Conservation (phyloP, 805 yeast genomes). For the Starmerella ratchasimensis region DNA sequence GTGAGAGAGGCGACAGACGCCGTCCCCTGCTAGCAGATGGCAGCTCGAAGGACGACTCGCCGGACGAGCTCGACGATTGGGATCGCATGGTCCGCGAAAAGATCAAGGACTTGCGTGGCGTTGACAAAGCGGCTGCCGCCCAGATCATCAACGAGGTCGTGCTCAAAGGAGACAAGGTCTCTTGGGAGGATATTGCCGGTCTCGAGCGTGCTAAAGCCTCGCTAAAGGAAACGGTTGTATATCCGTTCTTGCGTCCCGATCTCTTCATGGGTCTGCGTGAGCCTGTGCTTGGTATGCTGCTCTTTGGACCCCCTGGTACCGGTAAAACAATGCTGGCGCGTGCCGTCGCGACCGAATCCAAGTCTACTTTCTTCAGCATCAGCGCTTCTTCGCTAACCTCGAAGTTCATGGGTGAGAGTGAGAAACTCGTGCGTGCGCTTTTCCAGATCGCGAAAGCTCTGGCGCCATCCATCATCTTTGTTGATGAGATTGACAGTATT, state of each 20-base stretch:
- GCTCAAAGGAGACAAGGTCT: conserved; percentile 77
- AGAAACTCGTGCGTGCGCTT: conserved; percentile 78
- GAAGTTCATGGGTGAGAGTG: conserved; percentile 74
- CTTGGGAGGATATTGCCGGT: conserved; percentile 94
- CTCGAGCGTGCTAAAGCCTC: conserved; percentile 77
- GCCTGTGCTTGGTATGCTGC: conserved; percentile 90
- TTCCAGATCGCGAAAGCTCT: conserved; percentile 71
- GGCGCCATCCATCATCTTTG: conserved; percentile 87
- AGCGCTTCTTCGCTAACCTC: conserved; percentile 84
- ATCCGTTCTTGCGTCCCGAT: conserved; percentile 90
- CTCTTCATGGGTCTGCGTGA: conserved; percentile 79
- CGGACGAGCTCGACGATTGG: conserved; percentile 23
- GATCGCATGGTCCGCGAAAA: conserved; percentile 25
- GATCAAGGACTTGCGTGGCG: conserved; percentile 38
- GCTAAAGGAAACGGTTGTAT: conserved; percentile 86
- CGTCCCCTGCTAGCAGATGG: conserved; percentile 14
- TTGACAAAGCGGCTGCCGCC: conserved; percentile 63
- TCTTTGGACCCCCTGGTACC: conserved; percentile 98
- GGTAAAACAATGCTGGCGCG: conserved; percentile 96
- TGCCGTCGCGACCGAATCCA: conserved; percentile 91
- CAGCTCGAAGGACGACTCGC: conserved; percentile 1
- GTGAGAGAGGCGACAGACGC: no score
- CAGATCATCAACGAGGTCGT: conserved; percentile 82
- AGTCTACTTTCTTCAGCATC: conserved; percentile 82
- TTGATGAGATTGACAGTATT: conserved; percentile 90